Percentiles rank a stretch among this genome's conserved stretches.
phyloP scores from a whole-genome alignment of 2,329 filamentous ascomycete genomes.

The Aplosporella prunicola region DNA sequence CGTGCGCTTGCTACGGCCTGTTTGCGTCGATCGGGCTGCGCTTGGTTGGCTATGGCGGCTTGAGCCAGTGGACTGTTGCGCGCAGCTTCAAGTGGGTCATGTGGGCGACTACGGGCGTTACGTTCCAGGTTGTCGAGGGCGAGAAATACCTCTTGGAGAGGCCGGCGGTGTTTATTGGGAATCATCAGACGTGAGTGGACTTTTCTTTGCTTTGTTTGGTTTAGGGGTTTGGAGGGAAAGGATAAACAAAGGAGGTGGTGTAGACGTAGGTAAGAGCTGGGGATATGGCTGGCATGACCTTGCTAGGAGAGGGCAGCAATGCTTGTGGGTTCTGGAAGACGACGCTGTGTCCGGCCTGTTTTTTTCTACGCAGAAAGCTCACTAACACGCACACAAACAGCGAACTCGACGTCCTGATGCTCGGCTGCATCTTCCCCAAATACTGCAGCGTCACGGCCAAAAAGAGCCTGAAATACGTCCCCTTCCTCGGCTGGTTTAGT shows the following conservation, averaged over 20 bases:
- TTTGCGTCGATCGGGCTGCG: conserved; percentile 63
- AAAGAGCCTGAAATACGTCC: conserved; percentile 65
- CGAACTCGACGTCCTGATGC: conserved; percentile 87
- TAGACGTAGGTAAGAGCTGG: background rate
- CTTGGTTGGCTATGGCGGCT: conserved; percentile 59
- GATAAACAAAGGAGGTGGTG: background rate
- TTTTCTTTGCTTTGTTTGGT: background rate
- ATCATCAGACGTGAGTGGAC: conserved; percentile 66
- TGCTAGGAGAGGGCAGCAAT: too few species aligned
- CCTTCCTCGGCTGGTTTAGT: conserved; percentile 91
- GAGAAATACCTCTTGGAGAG: conserved; percentile 32
- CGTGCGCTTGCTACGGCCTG: conserved; percentile 61
- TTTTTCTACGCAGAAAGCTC: too few species aligned
- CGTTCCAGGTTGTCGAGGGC: conserved; percentile 60
- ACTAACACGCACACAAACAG: too few species aligned
- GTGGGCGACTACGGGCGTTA: conserved; percentile 64
- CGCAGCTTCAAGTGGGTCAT: conserved; percentile 74
- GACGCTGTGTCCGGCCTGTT: background rate
- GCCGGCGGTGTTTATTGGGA: conserved; percentile 84
- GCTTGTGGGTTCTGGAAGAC: too few species aligned
- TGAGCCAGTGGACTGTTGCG: conserved; percentile 77
- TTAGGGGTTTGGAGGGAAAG: too few species aligned
- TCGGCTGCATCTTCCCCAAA: conserved; percentile 79
- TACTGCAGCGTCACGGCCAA: conserved; percentile 94
- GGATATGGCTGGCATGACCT: conserved; percentile 13